phyloP scores from a whole-genome alignment of 352 stramenopile species.

The Lagenidium giganteum region DNA sequence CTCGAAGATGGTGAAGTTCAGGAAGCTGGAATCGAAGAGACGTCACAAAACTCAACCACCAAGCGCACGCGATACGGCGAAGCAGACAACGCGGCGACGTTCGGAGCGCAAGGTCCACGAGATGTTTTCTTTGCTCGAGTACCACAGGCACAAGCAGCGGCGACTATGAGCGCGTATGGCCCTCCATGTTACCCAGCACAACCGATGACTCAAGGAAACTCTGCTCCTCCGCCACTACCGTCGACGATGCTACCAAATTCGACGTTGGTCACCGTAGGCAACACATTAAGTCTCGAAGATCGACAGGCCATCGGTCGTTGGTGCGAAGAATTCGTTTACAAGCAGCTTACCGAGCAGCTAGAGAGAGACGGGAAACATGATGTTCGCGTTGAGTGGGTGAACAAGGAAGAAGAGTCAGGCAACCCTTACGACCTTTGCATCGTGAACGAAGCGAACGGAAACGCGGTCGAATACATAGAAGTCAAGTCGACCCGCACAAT shows the following conservation, averaged over 20 bases:
- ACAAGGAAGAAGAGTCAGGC: constrained; percentile 73
- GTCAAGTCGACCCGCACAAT: constrained; percentile 85
- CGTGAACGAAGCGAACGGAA: constrained; percentile 26
- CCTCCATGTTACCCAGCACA: no score
- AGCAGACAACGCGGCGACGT: constrained; percentile 2
- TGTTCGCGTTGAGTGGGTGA: constrained; percentile 62
- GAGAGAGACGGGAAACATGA: no score
- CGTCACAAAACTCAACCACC: constrained; percentile 1
- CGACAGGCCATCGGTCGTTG: constrained; percentile 73
- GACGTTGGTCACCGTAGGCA: constrained; percentile 26
- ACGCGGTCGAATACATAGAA: constrained; percentile 76
- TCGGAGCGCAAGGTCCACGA: no score
- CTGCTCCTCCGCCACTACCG: constrained; percentile 6
- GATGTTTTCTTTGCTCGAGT: no score
- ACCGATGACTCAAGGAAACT: no score
- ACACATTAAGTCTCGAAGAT: constrained; percentile 72
- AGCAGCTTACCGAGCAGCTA: no score
- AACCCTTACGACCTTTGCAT: constrained; percentile 78
- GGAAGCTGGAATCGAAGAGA: constrained; percentile 4
- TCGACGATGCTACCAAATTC: constrained; percentile 14
- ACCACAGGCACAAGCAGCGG: no score
- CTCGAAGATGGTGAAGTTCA: neutral
- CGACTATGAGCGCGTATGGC: no score
- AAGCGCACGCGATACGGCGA: constrained; percentile 10
- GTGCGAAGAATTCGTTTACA: constrained; percentile 79